phyloP scores from a whole-genome alignment of 331 rosid species.

The Cucumis variabilis region DNA sequence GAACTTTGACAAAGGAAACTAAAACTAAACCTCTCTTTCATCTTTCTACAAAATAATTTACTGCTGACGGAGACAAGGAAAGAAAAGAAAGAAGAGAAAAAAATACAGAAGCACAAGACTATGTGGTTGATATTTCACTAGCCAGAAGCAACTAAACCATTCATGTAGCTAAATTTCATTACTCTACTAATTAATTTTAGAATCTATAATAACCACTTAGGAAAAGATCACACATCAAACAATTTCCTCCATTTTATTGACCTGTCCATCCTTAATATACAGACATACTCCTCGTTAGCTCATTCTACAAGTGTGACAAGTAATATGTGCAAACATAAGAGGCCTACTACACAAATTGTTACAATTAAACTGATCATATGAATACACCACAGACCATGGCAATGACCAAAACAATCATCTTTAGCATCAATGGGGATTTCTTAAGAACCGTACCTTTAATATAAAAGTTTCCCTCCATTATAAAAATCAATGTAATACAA shows the following conservation, averaged over 20 bases:
- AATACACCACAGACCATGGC: slow-evolving; percentile 93
- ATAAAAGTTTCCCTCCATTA: slow-evolving; percentile 69
- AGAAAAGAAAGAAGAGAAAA: neutral
- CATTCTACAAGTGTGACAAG: neutral
- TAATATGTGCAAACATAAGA: neutral
- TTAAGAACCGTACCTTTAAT: slow-evolving; percentile 70
- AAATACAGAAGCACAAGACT: neutral
- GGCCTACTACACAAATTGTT: too few species aligned
- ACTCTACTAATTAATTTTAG: neutral
- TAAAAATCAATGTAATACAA: too few species aligned
- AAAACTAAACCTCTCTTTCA: too few species aligned
- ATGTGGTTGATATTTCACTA: neutral
- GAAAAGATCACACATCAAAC: neutral
- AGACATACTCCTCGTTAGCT: neutral
- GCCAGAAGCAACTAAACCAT: slow-evolving; percentile 6
- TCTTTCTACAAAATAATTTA: slow-evolving; percentile 15
- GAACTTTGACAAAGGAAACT: too few species aligned
- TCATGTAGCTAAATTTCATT: neutral
- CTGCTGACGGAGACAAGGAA: slow-evolving; percentile 11
- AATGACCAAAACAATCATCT: slow-evolving; percentile 73
- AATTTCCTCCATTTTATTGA: slow-evolving; percentile 2
- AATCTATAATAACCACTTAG: too few species aligned
- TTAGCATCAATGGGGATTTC: slow-evolving; percentile 79
- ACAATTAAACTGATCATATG: slow-evolving; percentile 86
- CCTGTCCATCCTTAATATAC: neutral